These are phyloP conservation scores for Solanum rostratum DNA, from an alignment of 257 asterid genomes.

Conservation along the genomic window DNA sequence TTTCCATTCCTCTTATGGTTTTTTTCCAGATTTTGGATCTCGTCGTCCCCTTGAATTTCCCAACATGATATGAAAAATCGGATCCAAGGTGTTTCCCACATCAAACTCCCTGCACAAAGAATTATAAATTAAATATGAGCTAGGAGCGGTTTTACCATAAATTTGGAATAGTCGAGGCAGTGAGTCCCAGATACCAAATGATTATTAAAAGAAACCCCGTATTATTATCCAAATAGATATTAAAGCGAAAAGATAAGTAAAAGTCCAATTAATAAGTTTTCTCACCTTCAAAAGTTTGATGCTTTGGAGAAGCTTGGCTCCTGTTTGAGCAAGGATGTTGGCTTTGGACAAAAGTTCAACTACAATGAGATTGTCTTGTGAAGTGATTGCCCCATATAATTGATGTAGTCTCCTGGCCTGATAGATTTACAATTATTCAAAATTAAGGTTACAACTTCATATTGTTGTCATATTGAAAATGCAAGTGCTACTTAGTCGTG, in stretches of 20 bases:
- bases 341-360: constrained; percentile 27
- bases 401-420: constrained; percentile 17
- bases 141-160: neutral
- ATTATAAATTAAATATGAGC: neutral
- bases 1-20: constrained; percentile 46
- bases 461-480: neutral
- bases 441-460: neutral
- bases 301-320: constrained; percentile 39
- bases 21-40: constrained; percentile 31
- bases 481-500: neutral
- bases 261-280: neutral
- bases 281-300: constrained; percentile 11
- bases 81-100: constrained; percentile 56
- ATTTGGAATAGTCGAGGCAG: neutral
- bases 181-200: neutral
- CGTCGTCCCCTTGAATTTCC: constrained; percentile 7
- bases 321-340: constrained; percentile 36
- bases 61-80: neutral
- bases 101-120: constrained; percentile 35
- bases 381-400: constrained; percentile 26
- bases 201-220: neutral
- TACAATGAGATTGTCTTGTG: constrained; percentile 11
- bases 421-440: neutral
- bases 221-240: neutral
- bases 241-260: neutral